Evolutionary conservation across 768 basidiomycete genomes (phyloP).

Genomic region (Flagelloscypha sp.): DNA sequence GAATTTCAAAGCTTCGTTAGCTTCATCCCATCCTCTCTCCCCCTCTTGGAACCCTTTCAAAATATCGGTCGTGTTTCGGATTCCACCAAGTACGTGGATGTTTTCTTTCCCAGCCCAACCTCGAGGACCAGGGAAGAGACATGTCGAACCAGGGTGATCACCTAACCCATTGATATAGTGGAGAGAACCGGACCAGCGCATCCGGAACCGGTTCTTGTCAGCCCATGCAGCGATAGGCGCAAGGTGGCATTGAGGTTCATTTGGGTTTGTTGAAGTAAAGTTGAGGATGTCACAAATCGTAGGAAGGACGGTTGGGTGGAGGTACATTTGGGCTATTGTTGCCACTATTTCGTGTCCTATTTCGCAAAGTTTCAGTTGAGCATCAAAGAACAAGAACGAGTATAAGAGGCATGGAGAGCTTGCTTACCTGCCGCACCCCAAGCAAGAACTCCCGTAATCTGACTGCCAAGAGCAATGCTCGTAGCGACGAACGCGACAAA

Average conservation of each 20-base stretch:
- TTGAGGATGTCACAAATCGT: conserved; percentile 68
- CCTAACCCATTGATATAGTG: conserved; percentile 70
- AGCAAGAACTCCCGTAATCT: conserved; percentile 14
- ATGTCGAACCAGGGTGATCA: conserved; percentile 72
- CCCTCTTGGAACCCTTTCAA: conserved; percentile 37
- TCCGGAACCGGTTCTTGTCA: conserved; percentile 54
- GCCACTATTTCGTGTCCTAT: conserved; percentile 88
- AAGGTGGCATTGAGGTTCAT: conserved; percentile 59
- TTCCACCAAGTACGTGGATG: conserved; percentile 61
- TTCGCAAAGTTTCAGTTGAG: conserved; percentile 1
- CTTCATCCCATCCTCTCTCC: conserved; percentile 25
- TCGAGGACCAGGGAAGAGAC: conserved; percentile 64
- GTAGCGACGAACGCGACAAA: no score
- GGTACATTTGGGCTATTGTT: conserved; percentile 88
- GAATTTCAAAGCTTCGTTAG: conserved; percentile 84
- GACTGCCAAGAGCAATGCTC: conserved; percentile 1
- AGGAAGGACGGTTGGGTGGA: conserved; percentile 63
- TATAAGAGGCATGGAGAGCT: background rate
- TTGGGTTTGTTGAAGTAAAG: conserved; percentile 24
- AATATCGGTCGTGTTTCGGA: conserved; percentile 66
- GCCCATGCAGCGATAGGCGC: conserved; percentile 87
- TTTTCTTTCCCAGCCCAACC: conserved; percentile 60
- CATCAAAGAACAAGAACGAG: background rate
- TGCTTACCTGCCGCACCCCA: conserved; percentile 34
- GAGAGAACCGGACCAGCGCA: conserved; percentile 64